Percentiles rank a stretch among this genome's conserved stretches.
Conservation (phyloP, 345 rosid genomes). For the Rubroshorea leprosula region DNA sequence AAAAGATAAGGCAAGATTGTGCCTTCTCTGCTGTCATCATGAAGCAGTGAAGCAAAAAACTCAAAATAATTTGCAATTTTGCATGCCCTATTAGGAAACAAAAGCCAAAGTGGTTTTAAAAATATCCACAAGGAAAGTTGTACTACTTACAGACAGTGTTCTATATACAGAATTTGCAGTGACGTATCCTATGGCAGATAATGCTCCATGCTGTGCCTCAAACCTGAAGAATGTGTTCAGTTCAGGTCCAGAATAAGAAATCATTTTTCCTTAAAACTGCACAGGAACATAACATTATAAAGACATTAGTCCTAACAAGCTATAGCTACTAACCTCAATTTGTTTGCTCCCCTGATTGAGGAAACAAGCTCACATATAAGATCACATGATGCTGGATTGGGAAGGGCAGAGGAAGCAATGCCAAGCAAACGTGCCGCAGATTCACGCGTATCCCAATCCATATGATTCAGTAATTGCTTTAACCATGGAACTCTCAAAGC, state of each 20-base stretch:
- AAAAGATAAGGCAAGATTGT: background rate
- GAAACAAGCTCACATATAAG: conserved; percentile 59
- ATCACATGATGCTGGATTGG: conserved; percentile 41
- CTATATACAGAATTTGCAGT: conserved; percentile 61
- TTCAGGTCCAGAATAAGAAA: conserved; percentile 17
- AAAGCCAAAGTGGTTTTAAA: background rate
- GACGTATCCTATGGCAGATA: conserved; percentile 77
- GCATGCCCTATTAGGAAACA: no score
- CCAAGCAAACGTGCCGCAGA: conserved; percentile 87
- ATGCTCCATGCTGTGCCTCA: conserved; percentile 69
- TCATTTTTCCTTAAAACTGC: background rate
- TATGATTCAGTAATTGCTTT: conserved; percentile 67
- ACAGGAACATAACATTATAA: background rate
- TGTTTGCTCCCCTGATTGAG: conserved; percentile 39
- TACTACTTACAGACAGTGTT: conserved; percentile 52
- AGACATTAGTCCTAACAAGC: background rate
- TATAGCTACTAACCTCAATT: conserved; percentile 50
- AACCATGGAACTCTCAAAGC: conserved; percentile 67
- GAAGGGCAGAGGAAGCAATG: conserved; percentile 77
- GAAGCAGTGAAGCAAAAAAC: conserved; percentile 8
- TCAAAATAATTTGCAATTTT: background rate
- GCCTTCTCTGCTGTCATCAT: no score
- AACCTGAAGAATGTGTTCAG: conserved; percentile 44
- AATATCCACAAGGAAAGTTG: background rate
- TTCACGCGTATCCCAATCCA: conserved; percentile 85